Evolutionary conservation across 1,284 basidiomycete species (phyloP), one percentile per base, ranked within the genome.

Genomic region (Xerocomus amazonicus): DNA sequence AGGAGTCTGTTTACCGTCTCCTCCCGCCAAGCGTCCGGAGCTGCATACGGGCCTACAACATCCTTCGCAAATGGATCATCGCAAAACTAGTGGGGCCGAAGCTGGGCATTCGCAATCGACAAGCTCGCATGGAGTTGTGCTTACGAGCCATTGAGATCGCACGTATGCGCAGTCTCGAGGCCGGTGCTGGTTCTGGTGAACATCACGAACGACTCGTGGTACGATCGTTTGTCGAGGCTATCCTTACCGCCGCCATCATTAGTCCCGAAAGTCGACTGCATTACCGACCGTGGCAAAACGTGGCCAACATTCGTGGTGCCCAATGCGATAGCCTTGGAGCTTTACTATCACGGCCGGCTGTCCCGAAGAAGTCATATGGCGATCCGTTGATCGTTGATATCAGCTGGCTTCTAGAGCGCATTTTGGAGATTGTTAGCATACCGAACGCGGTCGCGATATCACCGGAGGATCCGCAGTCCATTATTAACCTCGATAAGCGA

Each of bases 401-500:
- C 55, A 87, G 86, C 8, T 92, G 89, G 88, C 66, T 90, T 37
- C 65, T 91, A 51, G 89, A 92, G 64, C 79, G 86, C 41, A 76
- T 91, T 63, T 69, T 91, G 23, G 89, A 91, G 63, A 73, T 91
- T 33, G 78, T 89, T 50, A 81, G 82, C 38, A 76, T 83, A 48
- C 81, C 85, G 3, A 87, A 91, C 60, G 73, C 81, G n/a, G 66
- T 87, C n/a, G 77, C 82, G 43, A 73, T 79, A 13, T 61, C 72
- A 4, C 63, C 70, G 14, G 73, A 75, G 34, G 79, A 80, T 53
- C 72, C 73, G 19, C 73, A 77, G 33, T 77, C 70, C 34, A 75
- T 90, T 34, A 77, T 92, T 45, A 90, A 90, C 60, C 81, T 90
- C 56, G 85, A 90, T 56, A 91, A 91, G 62, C 78, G 89, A 55